Evolutionary conservation across 129 eudicot genomes (phyloP).

Genomic region (Artemisia annua): DNA sequence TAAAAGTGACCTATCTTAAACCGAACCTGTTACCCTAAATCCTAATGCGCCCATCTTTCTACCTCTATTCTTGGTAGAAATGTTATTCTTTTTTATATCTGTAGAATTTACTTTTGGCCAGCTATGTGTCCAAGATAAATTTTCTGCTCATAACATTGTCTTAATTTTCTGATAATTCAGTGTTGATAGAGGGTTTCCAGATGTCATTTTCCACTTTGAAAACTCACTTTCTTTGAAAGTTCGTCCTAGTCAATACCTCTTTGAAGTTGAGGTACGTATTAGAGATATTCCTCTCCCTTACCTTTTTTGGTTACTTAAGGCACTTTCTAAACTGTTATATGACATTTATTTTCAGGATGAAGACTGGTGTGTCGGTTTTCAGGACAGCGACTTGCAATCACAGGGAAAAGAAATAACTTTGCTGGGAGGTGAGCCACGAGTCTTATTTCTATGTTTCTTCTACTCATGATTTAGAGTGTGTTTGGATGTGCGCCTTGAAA

Average conservation of each 20-base stretch:
- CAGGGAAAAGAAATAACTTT: constrained; percentile 75
- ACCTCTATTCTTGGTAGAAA: neutral
- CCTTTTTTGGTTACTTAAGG: constrained; percentile 20
- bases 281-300: constrained; percentile 7
- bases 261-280: constrained; percentile 56
- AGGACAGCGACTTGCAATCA: constrained; percentile 70
- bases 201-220: constrained; percentile 69
- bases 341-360: constrained; percentile 37
- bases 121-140: neutral
- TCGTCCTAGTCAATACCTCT: constrained; percentile 75
- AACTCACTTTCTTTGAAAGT: constrained; percentile 55
- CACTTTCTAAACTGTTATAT: neutral
- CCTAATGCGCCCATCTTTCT: neutral
- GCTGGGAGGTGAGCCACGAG: constrained; percentile 63
- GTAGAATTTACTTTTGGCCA: neutral
- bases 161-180: constrained; percentile 50
- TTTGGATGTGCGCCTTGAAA: neutral
- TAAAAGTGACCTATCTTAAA: too few relatives aligned
- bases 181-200: constrained; percentile 76
- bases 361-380: constrained; percentile 84
- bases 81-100: neutral
- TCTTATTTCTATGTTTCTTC: constrained; percentile 12
- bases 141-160: constrained; percentile 7
- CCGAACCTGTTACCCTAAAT: too few relatives aligned
- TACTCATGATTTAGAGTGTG: neutral